Base-by-base conservation (phyloP, 2,329 filamentous ascomycete species). In the Colletotrichum sp. region DNA sequence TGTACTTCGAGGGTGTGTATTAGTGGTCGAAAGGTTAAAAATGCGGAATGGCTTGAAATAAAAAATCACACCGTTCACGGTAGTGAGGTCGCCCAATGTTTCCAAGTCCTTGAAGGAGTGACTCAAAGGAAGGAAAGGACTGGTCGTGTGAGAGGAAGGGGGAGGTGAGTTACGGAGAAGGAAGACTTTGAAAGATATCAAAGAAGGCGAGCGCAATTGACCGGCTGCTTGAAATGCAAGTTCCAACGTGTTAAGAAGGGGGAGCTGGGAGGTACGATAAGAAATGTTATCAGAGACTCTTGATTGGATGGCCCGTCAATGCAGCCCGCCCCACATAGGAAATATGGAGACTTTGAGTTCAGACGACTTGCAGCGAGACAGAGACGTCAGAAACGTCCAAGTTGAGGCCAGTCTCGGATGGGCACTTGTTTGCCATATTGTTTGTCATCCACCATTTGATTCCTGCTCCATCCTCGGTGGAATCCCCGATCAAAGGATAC, bases 241-340 rank as follows among this genome's bases (percentile, higher is more conserved):
- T 74, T 76, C 75, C 75, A 76, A 76, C 75, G 75, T 76, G 75
- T 76, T 76, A 76, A 76, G 68, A 76, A 74, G 70, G 27, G 43
- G 47, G 66, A 75, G 73, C 70, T 75, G 27, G 27, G 47, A 72
- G 74, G 54, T 70, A 16, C 66, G 74, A 76, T 75, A 76, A 74
- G 64, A 69, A 38, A 57, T 59, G 43, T 58, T 74, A 74, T 74
- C 72, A 27, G 31, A 13, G 29, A 9, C 3, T 8, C 8, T 12
- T 51, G 21, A 74, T 74, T 74, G 72, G 72, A 18, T 29, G 18
- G 4, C 18, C 9, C 12, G 2, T 15, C 13, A 38, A 34, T 33
- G n/a, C 18, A 24, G 27, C 27, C 61, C 6, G 72, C 72, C 69
- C 72, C 72, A 74, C 31, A 8, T 6, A 16, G 3, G 27, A 43